Evolutionary conservation across 139 green algal species (phyloP).

Genomic region (Chlamydomonas eustigma): DNA sequence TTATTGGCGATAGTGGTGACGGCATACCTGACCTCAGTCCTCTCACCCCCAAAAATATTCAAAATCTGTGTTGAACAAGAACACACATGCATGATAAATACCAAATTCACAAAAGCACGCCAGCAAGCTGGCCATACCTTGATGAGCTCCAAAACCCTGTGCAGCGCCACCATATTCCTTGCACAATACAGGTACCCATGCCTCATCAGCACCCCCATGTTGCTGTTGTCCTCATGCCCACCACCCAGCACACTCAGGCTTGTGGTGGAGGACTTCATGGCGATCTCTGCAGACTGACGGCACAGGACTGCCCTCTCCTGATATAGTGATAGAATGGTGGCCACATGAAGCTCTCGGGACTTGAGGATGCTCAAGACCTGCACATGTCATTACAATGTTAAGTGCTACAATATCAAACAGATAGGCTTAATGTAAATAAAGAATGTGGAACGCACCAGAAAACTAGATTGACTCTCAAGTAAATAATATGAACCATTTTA

Average conservation of each 20-base stretch:
- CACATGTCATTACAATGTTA: no score
- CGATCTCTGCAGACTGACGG: conserved; percentile 21
- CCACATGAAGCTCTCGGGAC: conserved; percentile 26
- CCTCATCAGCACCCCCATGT: conserved; percentile 31
- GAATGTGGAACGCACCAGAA: no score
- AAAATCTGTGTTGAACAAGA: no score
- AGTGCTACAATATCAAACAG: no score
- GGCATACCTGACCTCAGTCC: no score
- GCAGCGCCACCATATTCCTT: conserved; percentile 29
- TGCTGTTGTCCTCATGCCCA: conserved; percentile 20
- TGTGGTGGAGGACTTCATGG: conserved; percentile 11
- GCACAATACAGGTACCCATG: conserved; percentile 43
- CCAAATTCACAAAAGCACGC: not conserved
- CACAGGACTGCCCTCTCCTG: conserved; percentile 29
- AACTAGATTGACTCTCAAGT: no score
- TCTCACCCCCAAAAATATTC: no score
- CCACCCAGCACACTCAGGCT: conserved; percentile 1
- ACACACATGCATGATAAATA: no score
- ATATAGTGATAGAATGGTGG: conserved; percentile 28
- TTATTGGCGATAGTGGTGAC: no score
- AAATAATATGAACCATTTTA: no score
- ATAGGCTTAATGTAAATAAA: no score
- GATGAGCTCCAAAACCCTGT: conserved; percentile 28
- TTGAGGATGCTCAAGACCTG: conserved; percentile 29
- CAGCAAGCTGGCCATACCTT: conserved; percentile 20